A percentile compares a stretch with the other conserved stretches of the same genome.
Conservation (phyloP, 148 eudicot species). For the Fallopia convolvulus region DNA sequence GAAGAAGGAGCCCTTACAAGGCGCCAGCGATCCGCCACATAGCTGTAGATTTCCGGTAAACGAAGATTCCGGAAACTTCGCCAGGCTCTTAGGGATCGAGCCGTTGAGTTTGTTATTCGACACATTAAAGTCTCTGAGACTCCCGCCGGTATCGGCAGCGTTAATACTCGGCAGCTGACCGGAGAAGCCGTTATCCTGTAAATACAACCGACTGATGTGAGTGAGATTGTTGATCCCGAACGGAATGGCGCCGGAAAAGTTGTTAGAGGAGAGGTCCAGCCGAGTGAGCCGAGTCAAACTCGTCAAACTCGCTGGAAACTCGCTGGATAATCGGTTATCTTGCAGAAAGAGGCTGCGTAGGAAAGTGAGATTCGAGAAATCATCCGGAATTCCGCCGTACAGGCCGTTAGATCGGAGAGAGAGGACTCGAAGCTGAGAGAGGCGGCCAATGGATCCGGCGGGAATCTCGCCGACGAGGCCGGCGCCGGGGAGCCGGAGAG, state of each 20-base stretch:
- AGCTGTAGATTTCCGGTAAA: slow-evolving; percentile 61
- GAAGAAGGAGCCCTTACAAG: slow-evolving; percentile 53
- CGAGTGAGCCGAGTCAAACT: slow-evolving; percentile 43
- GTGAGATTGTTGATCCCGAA: slow-evolving; percentile 54
- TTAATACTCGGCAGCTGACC: slow-evolving; percentile 57
- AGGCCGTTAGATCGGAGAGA: slow-evolving; percentile 37
- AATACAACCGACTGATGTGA: slow-evolving; percentile 40
- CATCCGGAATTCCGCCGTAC: slow-evolving; percentile 36
- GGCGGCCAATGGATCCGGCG: slow-evolving; percentile 28
- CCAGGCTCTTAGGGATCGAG: slow-evolving; percentile 47
- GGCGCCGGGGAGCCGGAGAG: slow-evolving; percentile 58
- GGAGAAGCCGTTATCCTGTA: slow-evolving; percentile 50
- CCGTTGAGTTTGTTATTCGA: slow-evolving; percentile 64
- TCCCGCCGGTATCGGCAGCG: slow-evolving; percentile 21
- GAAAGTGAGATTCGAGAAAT: slow-evolving; percentile 41
- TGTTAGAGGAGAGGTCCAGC: slow-evolving; percentile 57
- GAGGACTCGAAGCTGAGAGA: slow-evolving; percentile 35
- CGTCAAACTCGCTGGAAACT: slow-evolving; percentile 47
- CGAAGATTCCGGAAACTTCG: slow-evolving; percentile 44
- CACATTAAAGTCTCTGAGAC: slow-evolving; percentile 36
- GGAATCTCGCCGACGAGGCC: slow-evolving; percentile 56
- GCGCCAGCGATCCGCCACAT: slow-evolving; percentile 57
- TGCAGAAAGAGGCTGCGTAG: slow-evolving; percentile 64
- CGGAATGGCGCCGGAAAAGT: slow-evolving; percentile 56
- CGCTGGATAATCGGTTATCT: slow-evolving; percentile 46